phyloP scores from a whole-genome alignment of 305 asterid species.

The Solanum hybrid region DNA sequence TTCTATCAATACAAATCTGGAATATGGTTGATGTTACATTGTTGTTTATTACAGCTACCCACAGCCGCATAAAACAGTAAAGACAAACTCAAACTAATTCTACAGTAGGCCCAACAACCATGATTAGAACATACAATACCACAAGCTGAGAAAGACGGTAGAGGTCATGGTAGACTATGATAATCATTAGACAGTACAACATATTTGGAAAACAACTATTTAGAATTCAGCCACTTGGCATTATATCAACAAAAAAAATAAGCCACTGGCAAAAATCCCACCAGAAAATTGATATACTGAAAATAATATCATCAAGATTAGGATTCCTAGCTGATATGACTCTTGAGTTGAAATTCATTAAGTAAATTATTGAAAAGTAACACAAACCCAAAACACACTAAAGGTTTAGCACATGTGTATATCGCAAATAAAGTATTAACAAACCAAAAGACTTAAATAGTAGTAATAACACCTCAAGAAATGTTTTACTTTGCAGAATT shows the following conservation, averaged over 20 bases:
- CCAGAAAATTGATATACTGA: background rate
- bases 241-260: background rate
- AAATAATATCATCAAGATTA: background rate
- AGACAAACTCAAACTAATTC: background rate
- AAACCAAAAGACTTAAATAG: background rate
- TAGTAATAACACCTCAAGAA: background rate
- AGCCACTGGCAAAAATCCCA: background rate
- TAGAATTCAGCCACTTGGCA: background rate
- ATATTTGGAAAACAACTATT: background rate
- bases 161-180: background rate
- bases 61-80: background rate
- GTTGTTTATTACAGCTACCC: background rate
- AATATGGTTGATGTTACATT: background rate
- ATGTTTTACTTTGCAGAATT: background rate
- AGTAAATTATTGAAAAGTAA: background rate
- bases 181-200: background rate
- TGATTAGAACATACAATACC: background rate
- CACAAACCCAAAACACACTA: background rate
- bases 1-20: background rate
- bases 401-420: background rate
- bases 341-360: background rate
- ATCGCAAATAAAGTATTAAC: too few relatives aligned
- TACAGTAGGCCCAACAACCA: background rate
- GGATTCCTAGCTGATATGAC: background rate
- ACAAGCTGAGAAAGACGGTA: background rate